Percentiles rank a stretch among this genome's conserved stretches.
These are phyloP conservation scores for Metschnikowia chrysomelidarum DNA, from an alignment of 805 yeast genomes.

Conservation along the genomic window DNA sequence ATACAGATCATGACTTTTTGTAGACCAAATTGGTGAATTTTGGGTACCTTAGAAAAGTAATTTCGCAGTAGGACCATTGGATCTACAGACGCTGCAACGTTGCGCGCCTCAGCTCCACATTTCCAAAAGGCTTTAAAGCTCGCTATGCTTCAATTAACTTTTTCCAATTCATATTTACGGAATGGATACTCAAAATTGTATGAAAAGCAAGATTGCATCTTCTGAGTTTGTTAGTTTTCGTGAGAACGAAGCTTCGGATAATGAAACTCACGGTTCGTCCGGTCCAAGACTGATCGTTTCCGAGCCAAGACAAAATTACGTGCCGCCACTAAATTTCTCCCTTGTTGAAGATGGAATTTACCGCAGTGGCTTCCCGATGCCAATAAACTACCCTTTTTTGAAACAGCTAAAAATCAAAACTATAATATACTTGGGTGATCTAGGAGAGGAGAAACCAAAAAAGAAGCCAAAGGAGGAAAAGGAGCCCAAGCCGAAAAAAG, in stretches of 20 bases:
- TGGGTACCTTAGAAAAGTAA: too few relatives aligned
- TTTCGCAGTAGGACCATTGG: too few relatives aligned
- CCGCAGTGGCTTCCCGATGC: conserved; percentile 92
- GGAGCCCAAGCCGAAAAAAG: conserved; percentile 27
- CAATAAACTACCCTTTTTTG: conserved; percentile 77
- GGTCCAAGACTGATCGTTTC: conserved; percentile 4
- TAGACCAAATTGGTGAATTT: too few relatives aligned
- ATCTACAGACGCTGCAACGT: too few relatives aligned
- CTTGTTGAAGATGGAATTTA: conserved; percentile 85
- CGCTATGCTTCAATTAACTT: too few relatives aligned
- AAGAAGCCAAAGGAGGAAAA: conserved; percentile 15
- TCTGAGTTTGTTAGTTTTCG: too few relatives aligned
- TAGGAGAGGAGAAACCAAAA: conserved; percentile 30
- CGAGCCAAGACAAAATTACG: conserved; percentile 28
- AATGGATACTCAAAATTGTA: too few relatives aligned
- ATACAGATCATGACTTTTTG: too few relatives aligned
- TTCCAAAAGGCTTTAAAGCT: too few relatives aligned
- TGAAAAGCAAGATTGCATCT: neutral
- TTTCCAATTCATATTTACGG: too few relatives aligned
- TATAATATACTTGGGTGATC: conserved; percentile 78
- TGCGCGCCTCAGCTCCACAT: too few relatives aligned
- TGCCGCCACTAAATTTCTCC: conserved; percentile 91
- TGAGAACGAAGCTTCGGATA: conserved; percentile 6
- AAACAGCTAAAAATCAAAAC: conserved; percentile 69
- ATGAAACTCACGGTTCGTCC: neutral